A percentile compares a stretch with the other conserved stretches of the same genome.
Evolutionary conservation across 495 filamentous ascomycete species (phyloP).

Genomic region (Penicillium odoratum): DNA sequence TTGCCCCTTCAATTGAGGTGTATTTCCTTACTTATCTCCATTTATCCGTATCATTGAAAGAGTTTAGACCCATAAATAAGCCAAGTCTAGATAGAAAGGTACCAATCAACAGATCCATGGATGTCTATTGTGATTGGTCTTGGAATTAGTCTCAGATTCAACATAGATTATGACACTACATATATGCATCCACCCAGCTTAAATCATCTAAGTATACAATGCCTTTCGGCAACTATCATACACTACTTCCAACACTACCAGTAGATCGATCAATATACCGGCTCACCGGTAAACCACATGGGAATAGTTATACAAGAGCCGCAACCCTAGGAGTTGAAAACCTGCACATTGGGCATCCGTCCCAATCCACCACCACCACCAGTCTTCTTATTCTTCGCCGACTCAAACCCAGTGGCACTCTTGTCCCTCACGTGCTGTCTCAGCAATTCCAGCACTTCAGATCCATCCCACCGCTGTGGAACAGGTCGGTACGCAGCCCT

Average conservation of each 20-base stretch:
- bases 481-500: slow-evolving; percentile 92
- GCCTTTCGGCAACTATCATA: background rate
- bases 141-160: background rate
- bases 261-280: background rate
- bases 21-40: background rate
- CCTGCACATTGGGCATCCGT: slow-evolving; percentile 53
- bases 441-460: slow-evolving; percentile 73
- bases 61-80: background rate
- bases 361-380: slow-evolving; percentile 52
- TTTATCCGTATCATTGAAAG: background rate
- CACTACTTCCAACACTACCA: background rate
- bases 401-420: slow-evolving; percentile 53
- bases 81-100: background rate
- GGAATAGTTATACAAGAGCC: background rate
- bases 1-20: background rate
- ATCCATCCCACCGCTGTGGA: slow-evolving; percentile 77
- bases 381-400: slow-evolving; percentile 47
- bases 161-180: background rate
- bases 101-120: background rate
- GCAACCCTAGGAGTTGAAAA: slow-evolving; percentile 38
- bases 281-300: background rate
- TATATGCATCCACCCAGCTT: background rate
- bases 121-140: background rate
- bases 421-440: slow-evolving; percentile 73
- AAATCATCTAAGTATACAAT: background rate